Evolutionary conservation across 257 asterid genomes (phyloP).

Genomic region (Ballota nigra): DNA sequence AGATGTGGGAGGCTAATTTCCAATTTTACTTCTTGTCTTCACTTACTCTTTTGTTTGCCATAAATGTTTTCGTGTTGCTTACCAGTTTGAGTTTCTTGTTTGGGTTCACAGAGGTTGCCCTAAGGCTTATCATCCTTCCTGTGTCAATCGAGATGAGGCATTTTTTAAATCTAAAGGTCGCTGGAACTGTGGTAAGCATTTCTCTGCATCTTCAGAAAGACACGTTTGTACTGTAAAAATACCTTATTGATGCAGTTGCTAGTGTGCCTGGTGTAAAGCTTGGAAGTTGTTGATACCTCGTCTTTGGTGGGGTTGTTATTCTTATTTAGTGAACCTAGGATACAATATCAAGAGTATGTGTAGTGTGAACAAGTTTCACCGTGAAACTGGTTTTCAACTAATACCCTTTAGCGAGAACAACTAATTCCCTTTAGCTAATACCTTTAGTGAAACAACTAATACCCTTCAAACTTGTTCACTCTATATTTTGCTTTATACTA

Average conservation of each 20-base stretch:
- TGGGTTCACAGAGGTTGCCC: conserved; percentile 82
- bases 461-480: too few relatives aligned
- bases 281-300: background rate
- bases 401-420: too few relatives aligned
- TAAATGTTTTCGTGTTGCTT: conserved; percentile 2
- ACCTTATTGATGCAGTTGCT: background rate
- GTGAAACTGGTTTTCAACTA: too few relatives aligned
- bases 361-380: too few relatives aligned
- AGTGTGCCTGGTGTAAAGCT: conserved; percentile 7
- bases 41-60: background rate
- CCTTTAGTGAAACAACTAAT: too few relatives aligned
- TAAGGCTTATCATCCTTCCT: conserved; percentile 92
- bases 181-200: conserved; percentile 87
- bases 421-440: too few relatives aligned
- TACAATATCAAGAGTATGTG: background rate
- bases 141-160: conserved; percentile 90
- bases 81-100: conserved; percentile 14
- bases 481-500: background rate
- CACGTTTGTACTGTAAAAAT: background rate
- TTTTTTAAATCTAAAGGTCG: conserved; percentile 88
- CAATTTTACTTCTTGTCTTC: background rate
- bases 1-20: background rate
- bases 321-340: background rate
- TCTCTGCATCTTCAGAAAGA: background rate
- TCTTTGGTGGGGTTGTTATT: background rate